phyloP scores from a whole-genome alignment of 768 basidiomycete species.

The Cystofilobasidium ferigula region DNA sequence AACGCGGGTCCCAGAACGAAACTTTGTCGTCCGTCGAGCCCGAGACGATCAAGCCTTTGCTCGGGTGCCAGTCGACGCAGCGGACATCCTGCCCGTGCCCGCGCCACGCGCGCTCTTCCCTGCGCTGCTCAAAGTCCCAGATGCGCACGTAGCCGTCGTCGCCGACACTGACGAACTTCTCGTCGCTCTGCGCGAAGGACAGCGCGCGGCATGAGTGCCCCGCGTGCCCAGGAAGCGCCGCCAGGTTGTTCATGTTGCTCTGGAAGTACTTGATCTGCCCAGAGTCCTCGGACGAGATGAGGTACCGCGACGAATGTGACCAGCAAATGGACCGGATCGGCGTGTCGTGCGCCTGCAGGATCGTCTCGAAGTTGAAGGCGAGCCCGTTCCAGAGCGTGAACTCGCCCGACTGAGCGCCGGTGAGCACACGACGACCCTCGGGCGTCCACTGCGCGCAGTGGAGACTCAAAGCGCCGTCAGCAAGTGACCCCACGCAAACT shows the following conservation, averaged over 20 bases:
- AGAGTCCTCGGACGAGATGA: slow-evolving; percentile 82
- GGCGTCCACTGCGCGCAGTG: slow-evolving; percentile 85
- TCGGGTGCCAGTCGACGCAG: slow-evolving; percentile 97
- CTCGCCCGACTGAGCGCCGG: slow-evolving; percentile 92
- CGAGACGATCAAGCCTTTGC: slow-evolving; percentile 84
- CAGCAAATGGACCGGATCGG: slow-evolving; percentile 82
- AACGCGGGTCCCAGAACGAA: slow-evolving; percentile 98
- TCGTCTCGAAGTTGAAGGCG: slow-evolving; percentile 99
- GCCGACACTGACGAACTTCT: slow-evolving; percentile 82
- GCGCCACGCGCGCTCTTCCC: slow-evolving; percentile 75
- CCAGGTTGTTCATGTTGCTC: slow-evolving; percentile 97
- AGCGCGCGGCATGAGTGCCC: slow-evolving; percentile 57
- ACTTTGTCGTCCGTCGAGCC: slow-evolving; percentile 97
- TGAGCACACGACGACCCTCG: slow-evolving; percentile 81
- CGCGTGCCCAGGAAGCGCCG: slow-evolving; percentile 84
- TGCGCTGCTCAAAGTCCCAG: slow-evolving; percentile 86
- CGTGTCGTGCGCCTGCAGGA: slow-evolving; percentile 85
- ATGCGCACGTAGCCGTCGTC: slow-evolving; percentile 91
- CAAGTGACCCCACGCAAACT: no score
- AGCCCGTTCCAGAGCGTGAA: slow-evolving; percentile 98
- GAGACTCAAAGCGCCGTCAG: no score
- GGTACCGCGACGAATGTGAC: slow-evolving; percentile 84
- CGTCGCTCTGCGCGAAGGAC: slow-evolving; percentile 84
- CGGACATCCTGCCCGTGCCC: slow-evolving; percentile 99
- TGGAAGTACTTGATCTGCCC: slow-evolving; percentile 96